Conservation (phyloP, 768 basidiomycete species). For the Leccinum imitatum region DNA sequence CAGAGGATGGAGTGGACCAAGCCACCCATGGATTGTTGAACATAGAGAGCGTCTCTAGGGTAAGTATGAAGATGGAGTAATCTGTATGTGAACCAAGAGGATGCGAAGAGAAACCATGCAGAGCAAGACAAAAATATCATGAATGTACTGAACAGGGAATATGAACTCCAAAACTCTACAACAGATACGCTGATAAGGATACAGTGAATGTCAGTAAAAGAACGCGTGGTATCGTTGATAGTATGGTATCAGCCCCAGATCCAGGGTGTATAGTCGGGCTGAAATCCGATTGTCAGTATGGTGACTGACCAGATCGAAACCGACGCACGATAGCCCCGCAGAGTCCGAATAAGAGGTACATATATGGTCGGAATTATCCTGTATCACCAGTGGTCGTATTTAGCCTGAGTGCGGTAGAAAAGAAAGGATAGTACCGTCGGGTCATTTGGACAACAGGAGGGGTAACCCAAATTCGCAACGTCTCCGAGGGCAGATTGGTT, state of each 20-base stretch:
- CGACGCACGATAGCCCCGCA: conserved; percentile 59
- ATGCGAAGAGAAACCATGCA: background rate
- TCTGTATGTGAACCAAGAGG: conserved; percentile 1
- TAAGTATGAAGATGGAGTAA: background rate
- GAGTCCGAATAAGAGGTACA: conserved; percentile 74
- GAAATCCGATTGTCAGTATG: conserved; percentile 9
- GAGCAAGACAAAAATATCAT: background rate
- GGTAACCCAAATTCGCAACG: conserved; percentile 52
- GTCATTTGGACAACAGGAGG: conserved; percentile 73
- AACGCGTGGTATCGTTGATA: conserved; percentile 15
- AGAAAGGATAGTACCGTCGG: conserved; percentile 47
- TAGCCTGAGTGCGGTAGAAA: background rate
- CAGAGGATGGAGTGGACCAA: background rate
- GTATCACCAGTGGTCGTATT: conserved; percentile 8
- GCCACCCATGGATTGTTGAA: conserved; percentile 1
- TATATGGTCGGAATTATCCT: conserved; percentile 47
- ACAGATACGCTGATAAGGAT: conserved; percentile 16
- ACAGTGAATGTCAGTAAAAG: conserved; percentile 20
- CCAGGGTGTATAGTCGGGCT: conserved; percentile 34
- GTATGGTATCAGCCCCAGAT: conserved; percentile 16
- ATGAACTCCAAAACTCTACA: conserved; percentile 15
- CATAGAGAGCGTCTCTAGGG: background rate
- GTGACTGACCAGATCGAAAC: background rate
- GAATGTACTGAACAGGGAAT: conserved; percentile 2
- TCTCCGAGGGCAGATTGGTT: conserved; percentile 66